Base-by-base conservation (phyloP, 371 early-diverging fungal genomes). In the Mucor ambiguus region DNA sequence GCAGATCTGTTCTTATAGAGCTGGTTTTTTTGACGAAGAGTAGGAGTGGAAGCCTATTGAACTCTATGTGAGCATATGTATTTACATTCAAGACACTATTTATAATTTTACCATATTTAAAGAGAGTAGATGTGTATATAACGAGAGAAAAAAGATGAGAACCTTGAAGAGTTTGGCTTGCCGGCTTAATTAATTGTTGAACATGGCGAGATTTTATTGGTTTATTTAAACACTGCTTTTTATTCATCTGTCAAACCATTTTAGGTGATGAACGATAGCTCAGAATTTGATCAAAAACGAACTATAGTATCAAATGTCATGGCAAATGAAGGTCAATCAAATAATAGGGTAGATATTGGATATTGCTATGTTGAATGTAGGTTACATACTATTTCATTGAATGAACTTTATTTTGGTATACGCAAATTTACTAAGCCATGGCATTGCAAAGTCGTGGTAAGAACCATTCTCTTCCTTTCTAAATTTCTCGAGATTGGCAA, bases 11-110 rank as follows among this genome's bases (percentile, higher is more conserved):
- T 67, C 43, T 73, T 66, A 41, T 73, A 76, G 18, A 73, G 30
- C n/a, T 58, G 55, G 33, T 76, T 76, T 52, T 70, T 67, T 64
- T 76, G 61, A 58, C 70, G 70, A 20, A 76, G 73, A 29, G 70
- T 67, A 43, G 73, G 67, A 12, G 70, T 60, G 43, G 73, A 59
- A 29, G 76, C 76, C 76, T 76, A 60, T 2, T 24, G 2, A 8
- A 49, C 4, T 12, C 1, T 9, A 24, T 49, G 49, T 49, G 2
- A 24, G 22, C 5, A 26, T 26, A 11, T 26, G 0, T 3, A 49
- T 3, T 49, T 10, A 26, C 1, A 49, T 26, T 10, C 2, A 10
- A 24, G 14, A 4, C 26, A 12, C 24, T 26, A 3, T 24, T 26
- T 24, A 8, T 0, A 24, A 2, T 26, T 26, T 2, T 49, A 49